These are phyloP conservation scores for Rhodotorula toruloides DNA, from an alignment of 768 basidiomycete species.

Conservation along the genomic window DNA sequence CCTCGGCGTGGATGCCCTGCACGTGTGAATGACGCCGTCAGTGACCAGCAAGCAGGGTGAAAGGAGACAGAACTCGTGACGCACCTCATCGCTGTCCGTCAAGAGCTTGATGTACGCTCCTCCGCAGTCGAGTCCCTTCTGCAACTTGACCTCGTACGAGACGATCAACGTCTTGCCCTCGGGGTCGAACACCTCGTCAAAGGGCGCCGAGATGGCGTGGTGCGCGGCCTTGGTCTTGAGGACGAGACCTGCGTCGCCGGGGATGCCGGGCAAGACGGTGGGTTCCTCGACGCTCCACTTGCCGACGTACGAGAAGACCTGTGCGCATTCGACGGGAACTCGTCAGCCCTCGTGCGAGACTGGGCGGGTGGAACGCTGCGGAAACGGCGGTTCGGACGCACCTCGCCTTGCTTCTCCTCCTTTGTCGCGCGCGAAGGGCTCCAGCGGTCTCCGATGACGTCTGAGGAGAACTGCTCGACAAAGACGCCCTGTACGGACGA, in stretches of 20 bases:
- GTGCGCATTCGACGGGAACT: neutral
- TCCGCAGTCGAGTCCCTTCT: slow-evolving; percentile 98
- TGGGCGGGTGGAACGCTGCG: slow-evolving; percentile 11
- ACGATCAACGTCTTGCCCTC: slow-evolving; percentile 77
- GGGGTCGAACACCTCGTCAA: slow-evolving; percentile 71
- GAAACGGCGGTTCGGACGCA: slow-evolving; percentile 2
- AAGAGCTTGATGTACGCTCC: slow-evolving; percentile 98
- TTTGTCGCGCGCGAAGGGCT: slow-evolving; percentile 95
- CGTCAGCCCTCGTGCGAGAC: neutral
- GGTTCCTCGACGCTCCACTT: slow-evolving; percentile 95
- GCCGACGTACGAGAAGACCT: slow-evolving; percentile 83
- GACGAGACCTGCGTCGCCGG: slow-evolving; percentile 85
- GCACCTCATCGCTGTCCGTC: slow-evolving; percentile 48
- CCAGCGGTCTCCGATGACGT: slow-evolving; percentile 86
- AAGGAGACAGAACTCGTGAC: slow-evolving; percentile 4
- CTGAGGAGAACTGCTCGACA: slow-evolving; percentile 87
- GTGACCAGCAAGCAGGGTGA: neutral
- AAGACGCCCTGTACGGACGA: slow-evolving; percentile 51
- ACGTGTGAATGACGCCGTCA: slow-evolving; percentile 46
- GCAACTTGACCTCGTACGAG: slow-evolving; percentile 96
- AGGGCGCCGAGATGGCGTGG: slow-evolving; percentile 95
- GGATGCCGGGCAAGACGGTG: slow-evolving; percentile 60
- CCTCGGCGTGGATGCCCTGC: slow-evolving; percentile 90
- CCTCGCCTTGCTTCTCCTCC: slow-evolving; percentile 94
- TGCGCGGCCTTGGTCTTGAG: slow-evolving; percentile 96